Evolutionary conservation across 805 yeast genomes (phyloP).

Genomic region (Nakazawaea anatomiae): DNA sequence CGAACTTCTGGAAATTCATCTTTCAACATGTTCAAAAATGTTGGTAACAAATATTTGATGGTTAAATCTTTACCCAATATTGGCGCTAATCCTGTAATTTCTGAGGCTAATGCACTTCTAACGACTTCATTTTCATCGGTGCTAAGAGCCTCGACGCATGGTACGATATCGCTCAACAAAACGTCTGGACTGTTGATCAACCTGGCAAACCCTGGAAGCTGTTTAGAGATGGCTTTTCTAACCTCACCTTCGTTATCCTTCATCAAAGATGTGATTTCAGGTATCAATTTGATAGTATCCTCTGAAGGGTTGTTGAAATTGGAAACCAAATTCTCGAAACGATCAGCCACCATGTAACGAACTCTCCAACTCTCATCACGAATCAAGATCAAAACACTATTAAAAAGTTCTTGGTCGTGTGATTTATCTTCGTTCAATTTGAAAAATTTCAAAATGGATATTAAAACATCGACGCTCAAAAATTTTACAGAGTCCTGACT

Average conservation of each 20-base stretch:
- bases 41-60: conserved; percentile 76
- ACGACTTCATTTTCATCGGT: conserved; percentile 92
- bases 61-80: conserved; percentile 80
- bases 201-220: conserved; percentile 69
- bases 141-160: conserved; percentile 76
- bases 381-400: conserved; percentile 63
- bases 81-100: conserved; percentile 83
- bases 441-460: conserved; percentile 71
- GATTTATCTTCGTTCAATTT: conserved; percentile 49
- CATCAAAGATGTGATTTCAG: conserved; percentile 70
- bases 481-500: conserved; percentile 94
- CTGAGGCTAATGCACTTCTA: conserved; percentile 85
- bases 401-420: conserved; percentile 58
- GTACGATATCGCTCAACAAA: conserved; percentile 67
- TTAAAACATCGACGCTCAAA: conserved; percentile 79
- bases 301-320: conserved; percentile 54
- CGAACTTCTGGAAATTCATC: conserved; percentile 97
- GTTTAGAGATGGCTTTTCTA: conserved; percentile 89
- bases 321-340: conserved; percentile 67
- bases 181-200: conserved; percentile 36
- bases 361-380: conserved; percentile 97
- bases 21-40: conserved; percentile 86
- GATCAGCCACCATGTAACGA: conserved; percentile 96
- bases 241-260: conserved; percentile 96
- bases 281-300: conserved; percentile 52